Conservation (phyloP, 371 early-diverging fungal genomes). For the Mucor indicus region DNA sequence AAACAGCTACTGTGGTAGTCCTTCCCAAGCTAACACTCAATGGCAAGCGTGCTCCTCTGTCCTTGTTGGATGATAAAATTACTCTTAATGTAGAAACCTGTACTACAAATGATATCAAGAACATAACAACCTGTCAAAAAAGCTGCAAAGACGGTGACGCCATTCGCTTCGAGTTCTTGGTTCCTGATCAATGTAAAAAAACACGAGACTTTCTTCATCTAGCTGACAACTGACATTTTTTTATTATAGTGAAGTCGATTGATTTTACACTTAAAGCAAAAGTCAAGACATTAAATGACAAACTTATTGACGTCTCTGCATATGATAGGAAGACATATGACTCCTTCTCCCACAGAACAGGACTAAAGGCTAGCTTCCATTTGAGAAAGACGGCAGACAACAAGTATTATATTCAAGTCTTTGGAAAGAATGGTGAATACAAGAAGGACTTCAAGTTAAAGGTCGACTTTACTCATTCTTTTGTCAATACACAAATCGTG, state of each 20-base stretch:
- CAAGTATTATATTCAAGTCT: slow-evolving; percentile 33
- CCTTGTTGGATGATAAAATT: slow-evolving; percentile 44
- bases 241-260: slow-evolving; percentile 16
- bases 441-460: slow-evolving; percentile 27
- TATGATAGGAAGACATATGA: neutral
- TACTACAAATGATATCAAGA: slow-evolving; percentile 25
- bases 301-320: neutral
- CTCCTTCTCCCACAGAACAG: neutral
- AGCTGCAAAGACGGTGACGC: slow-evolving; percentile 11
- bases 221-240: neutral
- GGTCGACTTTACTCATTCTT: slow-evolving; percentile 29
- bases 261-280: slow-evolving; percentile 29
- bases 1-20: slow-evolving; percentile 42
- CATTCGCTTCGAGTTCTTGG: slow-evolving; percentile 24
- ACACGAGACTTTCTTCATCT: neutral
- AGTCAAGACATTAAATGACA: slow-evolving; percentile 18
- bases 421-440: slow-evolving; percentile 57
- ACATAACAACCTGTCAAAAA: slow-evolving; percentile 21
- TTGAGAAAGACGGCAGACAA: slow-evolving; percentile 1
- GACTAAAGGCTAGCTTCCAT: slow-evolving; percentile 3
- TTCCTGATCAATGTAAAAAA: slow-evolving; percentile 32
- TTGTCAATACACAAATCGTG: slow-evolving; percentile 8
- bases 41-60: slow-evolving; percentile 23
- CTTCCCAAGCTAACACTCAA: slow-evolving; percentile 32
- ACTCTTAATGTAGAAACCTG: slow-evolving; percentile 22